Conservation (phyloP, 1,284 basidiomycete genomes). For the Schizophyllum amplum region DNA sequence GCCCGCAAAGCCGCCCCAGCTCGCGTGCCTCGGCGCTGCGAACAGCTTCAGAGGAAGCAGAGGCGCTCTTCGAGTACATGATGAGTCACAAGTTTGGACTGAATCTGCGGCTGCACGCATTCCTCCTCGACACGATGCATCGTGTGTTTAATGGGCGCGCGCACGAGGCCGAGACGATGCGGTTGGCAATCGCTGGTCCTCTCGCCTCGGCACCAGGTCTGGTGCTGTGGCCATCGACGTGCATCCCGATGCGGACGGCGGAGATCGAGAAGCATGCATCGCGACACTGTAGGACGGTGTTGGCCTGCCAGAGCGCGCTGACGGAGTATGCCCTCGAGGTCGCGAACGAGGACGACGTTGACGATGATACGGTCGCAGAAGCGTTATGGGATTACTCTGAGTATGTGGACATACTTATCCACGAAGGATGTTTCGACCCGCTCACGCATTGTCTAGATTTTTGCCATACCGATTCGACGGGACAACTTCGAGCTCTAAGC, state of each 20-base stretch:
- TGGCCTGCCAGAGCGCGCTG: constrained; percentile 53
- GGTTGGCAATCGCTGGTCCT: constrained; percentile 1
- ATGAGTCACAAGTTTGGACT: constrained; percentile 27
- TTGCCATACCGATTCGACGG: constrained; percentile 43
- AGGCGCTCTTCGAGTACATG: constrained; percentile 31
- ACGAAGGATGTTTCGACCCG: constrained; percentile 2
- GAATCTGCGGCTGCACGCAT: constrained; percentile 24
- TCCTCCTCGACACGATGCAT: constrained; percentile 24
- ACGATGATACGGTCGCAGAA: constrained; percentile 40
- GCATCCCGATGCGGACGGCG: constrained; percentile 44
- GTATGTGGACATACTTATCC: constrained; percentile 29
- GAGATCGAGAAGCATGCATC: constrained; percentile 66
- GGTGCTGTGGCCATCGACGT: constrained; percentile 46
- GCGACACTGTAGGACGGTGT: constrained; percentile 53
- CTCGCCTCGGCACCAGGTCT: constrained; percentile 26
- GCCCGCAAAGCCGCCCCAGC: no score
- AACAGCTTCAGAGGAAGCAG: constrained; percentile 22
- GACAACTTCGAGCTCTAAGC: constrained; percentile 48
- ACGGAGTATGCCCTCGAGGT: constrained; percentile 36
- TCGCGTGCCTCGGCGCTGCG: background rate
- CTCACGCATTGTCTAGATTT: constrained; percentile 5
- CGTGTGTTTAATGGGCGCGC: constrained; percentile 21
- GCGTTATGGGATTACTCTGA: constrained; percentile 61
- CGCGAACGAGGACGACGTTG: constrained; percentile 28
- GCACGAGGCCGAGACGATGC: constrained; percentile 6